Evolutionary conservation across 2,329 filamentous ascomycete species (phyloP).

Genomic region (Microdochium trichocladiopsis): DNA sequence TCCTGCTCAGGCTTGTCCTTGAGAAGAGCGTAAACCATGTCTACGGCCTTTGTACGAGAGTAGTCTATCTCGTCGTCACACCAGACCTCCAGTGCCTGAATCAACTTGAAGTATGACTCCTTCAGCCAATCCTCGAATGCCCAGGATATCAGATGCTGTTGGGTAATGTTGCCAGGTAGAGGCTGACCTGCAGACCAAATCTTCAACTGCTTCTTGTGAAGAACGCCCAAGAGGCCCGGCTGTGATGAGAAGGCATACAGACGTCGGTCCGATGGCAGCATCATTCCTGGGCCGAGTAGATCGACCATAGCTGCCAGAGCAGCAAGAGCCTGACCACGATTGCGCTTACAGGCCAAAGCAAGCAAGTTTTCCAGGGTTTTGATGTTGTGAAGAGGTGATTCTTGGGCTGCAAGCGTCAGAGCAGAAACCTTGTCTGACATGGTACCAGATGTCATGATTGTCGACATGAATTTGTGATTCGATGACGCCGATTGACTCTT

Average conservation of each 20-base stretch:
- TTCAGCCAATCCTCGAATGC: conserved; percentile 95
- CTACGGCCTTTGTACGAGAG: conserved; percentile 78
- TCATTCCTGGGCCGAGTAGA: conserved; percentile 79
- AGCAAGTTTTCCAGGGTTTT: conserved; percentile 84
- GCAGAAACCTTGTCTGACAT: conserved; percentile 96
- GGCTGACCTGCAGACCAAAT: conserved; percentile 63
- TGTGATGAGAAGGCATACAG: conserved; percentile 75
- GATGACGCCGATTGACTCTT: conserved; percentile 72
- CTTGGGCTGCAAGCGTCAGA: conserved; percentile 86
- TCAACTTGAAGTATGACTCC: conserved; percentile 83
- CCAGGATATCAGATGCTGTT: conserved; percentile 79
- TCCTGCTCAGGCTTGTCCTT: conserved; percentile 98
- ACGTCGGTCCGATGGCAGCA: conserved; percentile 77
- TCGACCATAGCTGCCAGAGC: conserved; percentile 93
- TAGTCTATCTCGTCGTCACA: conserved; percentile 94
- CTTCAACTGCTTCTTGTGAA: conserved; percentile 52
- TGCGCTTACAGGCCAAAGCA: conserved; percentile 82
- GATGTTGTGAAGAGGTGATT: conserved; percentile 88
- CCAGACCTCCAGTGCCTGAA: conserved; percentile 88
- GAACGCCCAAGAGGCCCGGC: conserved; percentile 62
- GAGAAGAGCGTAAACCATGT: conserved; percentile 84
- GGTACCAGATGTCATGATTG: conserved; percentile 94
- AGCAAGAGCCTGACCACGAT: conserved; percentile 83
- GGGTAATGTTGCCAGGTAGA: conserved; percentile 67
- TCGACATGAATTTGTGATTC: conserved; percentile 91